These are phyloP conservation scores for Sisymbrium altissimum DNA, from an alignment of 345 rosid genomes.

Conservation along the genomic window DNA sequence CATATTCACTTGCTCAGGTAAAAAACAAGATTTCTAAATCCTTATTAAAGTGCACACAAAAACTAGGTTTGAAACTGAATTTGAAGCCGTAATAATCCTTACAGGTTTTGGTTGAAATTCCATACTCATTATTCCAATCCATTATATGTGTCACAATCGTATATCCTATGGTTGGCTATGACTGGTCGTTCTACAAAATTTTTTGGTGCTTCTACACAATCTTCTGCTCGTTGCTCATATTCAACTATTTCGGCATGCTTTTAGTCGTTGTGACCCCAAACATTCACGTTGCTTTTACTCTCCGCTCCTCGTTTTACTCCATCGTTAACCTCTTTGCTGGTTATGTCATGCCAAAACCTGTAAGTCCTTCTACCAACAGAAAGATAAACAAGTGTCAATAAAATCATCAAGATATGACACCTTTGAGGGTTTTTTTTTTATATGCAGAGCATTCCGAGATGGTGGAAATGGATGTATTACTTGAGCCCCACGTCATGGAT, in stretches of 20 bases:
- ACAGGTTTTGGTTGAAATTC: constrained; percentile 53
- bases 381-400: background rate
- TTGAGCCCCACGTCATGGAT: constrained; percentile 30
- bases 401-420: background rate
- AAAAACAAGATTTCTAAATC: too few relatives aligned
- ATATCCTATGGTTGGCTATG: constrained; percentile 43
- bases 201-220: constrained; percentile 40
- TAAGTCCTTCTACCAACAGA: constrained; percentile 10
- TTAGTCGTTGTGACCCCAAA: constrained; percentile 38
- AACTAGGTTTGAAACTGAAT: too few relatives aligned
- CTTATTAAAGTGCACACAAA: too few relatives aligned
- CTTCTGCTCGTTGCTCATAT: constrained; percentile 47
- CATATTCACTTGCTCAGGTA: constrained; percentile 51
- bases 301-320: constrained; percentile 36
- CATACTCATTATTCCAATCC: constrained; percentile 39
- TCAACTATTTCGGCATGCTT: constrained; percentile 44
- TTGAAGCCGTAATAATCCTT: too few relatives aligned
- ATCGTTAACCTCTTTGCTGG: constrained; percentile 47
- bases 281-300: constrained; percentile 40
- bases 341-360: constrained; percentile 48
- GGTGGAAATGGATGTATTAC: constrained; percentile 39
- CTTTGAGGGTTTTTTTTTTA: too few relatives aligned
- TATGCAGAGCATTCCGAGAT: constrained; percentile 27
- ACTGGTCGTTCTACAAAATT: constrained; percentile 36
- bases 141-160: constrained; percentile 26